Evolutionary conservation across 805 yeast genomes (phyloP).

Genomic region (Hanseniaspora vineae): DNA sequence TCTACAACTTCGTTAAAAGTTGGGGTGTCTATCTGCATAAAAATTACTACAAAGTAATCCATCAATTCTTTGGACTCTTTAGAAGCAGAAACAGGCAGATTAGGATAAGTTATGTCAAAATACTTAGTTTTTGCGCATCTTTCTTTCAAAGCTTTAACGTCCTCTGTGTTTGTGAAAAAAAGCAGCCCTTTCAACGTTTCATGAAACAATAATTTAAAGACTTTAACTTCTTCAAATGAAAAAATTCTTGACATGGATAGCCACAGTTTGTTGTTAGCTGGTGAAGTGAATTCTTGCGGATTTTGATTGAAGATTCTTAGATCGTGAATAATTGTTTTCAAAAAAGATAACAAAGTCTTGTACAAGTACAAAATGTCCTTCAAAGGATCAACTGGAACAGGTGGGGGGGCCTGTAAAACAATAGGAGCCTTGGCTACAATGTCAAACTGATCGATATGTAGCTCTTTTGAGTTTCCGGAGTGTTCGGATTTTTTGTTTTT

Average conservation of each 20-base stretch:
- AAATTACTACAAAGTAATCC: conserved; percentile 91
- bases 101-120: conserved; percentile 67
- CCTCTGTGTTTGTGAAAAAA: conserved; percentile 46
- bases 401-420: conserved; percentile 32
- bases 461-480: neutral
- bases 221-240: conserved; percentile 68
- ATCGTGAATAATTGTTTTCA: conserved; percentile 82
- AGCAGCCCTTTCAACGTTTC: conserved; percentile 75
- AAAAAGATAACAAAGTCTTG: conserved; percentile 77
- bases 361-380: conserved; percentile 83
- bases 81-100: conserved; percentile 71
- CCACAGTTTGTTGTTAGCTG: conserved; percentile 51
- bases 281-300: conserved; percentile 38
- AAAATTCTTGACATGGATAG: conserved; percentile 76
- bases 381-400: conserved; percentile 40
- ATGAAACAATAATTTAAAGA: conserved; percentile 63
- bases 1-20: conserved; percentile 88
- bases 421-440: conserved; percentile 45
- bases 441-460: conserved; percentile 29
- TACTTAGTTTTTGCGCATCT: conserved; percentile 15
- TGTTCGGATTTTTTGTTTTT: conserved; percentile 8
- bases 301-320: conserved; percentile 84
- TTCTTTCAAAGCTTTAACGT: conserved; percentile 8
- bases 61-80: conserved; percentile 90
- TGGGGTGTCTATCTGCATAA: conserved; percentile 87